A percentile compares a stretch with the other conserved stretches of the same genome.
Evolutionary conservation across 2,329 filamentous ascomycete genomes (phyloP).

Genomic region (Fusarium sp.): DNA sequence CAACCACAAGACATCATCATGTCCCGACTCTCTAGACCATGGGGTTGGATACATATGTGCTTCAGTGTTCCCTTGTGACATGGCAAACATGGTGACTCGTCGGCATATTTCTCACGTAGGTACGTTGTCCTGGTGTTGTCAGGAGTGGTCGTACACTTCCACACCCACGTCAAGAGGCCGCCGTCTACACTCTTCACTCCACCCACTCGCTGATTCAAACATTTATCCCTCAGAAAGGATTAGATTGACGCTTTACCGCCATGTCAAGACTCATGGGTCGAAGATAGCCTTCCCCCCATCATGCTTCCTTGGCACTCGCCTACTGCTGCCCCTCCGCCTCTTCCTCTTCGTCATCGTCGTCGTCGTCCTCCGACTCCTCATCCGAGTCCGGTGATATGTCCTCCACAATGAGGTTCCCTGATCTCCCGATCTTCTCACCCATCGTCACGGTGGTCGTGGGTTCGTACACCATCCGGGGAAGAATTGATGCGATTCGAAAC

Average conservation of each 20-base stretch:
- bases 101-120: not conserved
- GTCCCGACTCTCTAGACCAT: not conserved
- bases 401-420: conserved; percentile 92
- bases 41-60: not conserved
- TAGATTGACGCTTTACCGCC: conserved; percentile 25
- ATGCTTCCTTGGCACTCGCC: conserved; percentile 18
- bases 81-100: not conserved
- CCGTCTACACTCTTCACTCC: not conserved
- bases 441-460: conserved; percentile 75
- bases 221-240: conserved; percentile 2
- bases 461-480: conserved; percentile 86
- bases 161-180: not conserved
- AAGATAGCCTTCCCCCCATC: conserved; percentile 4
- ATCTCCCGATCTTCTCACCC: conserved; percentile 79
- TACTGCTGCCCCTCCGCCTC: conserved; percentile 39
- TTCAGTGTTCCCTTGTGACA: not conserved
- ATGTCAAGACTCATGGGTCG: conserved; percentile 22
- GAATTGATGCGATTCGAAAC: conserved; percentile 87
- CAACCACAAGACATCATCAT: not conserved
- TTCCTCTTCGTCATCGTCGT: conserved; percentile 41
- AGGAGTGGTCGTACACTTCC: not conserved
- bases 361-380: conserved; percentile 49
- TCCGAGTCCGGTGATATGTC: conserved; percentile 55
- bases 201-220: not conserved
- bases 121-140: not conserved